phyloP scores from a whole-genome alignment of 345 rosid species.

The Raphanus sativus region DNA sequence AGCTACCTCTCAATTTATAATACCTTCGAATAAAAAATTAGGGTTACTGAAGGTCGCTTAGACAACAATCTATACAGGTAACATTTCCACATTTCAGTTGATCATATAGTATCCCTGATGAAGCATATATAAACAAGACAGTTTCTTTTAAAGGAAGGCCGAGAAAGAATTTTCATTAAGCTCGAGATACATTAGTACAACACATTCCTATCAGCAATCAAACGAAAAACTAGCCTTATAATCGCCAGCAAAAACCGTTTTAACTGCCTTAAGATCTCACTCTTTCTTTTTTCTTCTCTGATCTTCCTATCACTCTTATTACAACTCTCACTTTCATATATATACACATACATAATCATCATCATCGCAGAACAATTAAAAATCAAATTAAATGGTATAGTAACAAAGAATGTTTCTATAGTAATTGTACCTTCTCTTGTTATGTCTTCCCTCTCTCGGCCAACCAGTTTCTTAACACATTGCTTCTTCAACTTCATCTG shows the following conservation, averaged over 20 bases:
- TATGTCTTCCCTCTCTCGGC: background rate
- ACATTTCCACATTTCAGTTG: conserved; percentile 4
- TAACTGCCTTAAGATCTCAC: conserved; percentile 24
- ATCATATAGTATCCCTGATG: conserved; percentile 12
- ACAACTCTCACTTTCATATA: background rate
- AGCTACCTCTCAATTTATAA: conserved; percentile 2
- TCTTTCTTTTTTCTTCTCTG: background rate
- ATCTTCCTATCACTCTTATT: background rate
- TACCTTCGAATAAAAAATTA: background rate
- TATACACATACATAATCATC: background rate
- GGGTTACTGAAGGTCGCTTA: conserved; percentile 25
- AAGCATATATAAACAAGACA: background rate
- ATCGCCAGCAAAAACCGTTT: conserved; percentile 39
- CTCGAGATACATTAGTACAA: conserved; percentile 16
- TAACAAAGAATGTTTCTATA: background rate
- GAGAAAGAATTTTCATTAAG: conserved; percentile 33
- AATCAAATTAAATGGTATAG: background rate
- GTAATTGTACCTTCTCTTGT: background rate
- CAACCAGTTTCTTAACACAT: background rate
- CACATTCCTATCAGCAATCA: conserved; percentile 16
- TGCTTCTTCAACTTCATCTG: conserved; percentile 38
- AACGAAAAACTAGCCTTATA: conserved; percentile 34
- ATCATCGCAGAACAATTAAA: background rate
- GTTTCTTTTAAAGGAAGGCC: conserved; percentile 30
- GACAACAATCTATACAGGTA: conserved; percentile 7